Percentiles rank a stretch among this genome's conserved stretches.
phyloP scores from a whole-genome alignment of 352 stramenopile genomes.

The Globisporangium sylvaticum region DNA sequence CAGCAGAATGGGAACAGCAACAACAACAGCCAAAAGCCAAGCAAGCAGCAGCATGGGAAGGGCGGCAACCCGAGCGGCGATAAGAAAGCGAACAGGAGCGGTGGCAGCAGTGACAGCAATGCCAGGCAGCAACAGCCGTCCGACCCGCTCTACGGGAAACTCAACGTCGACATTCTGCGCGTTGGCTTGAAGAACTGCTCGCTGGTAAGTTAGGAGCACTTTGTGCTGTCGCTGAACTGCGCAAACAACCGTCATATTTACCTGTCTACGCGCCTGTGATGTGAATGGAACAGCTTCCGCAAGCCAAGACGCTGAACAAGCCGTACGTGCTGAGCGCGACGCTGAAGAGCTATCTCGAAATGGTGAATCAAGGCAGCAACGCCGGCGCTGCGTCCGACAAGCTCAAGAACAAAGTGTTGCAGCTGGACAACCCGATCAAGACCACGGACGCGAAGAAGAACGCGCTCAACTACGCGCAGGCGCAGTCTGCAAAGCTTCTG shows the following conservation, averaged over 20 bases:
- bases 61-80: neutral
- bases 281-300: constrained; percentile 19
- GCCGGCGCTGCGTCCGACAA: constrained; percentile 26
- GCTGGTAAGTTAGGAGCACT: constrained; percentile 28
- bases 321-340: constrained; percentile 25
- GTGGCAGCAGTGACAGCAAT: constrained; percentile 11
- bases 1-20: constrained; percentile 6
- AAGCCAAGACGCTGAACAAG: constrained; percentile 24
- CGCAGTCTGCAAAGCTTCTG: constrained; percentile 53
- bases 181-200: constrained; percentile 71
- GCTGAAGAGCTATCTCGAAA: constrained; percentile 41
- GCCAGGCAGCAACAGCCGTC: constrained; percentile 10
- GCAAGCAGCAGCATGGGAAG: constrained; percentile 5
- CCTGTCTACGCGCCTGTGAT: neutral
- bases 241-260: neutral
- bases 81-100: constrained; percentile 5
- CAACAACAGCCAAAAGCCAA: neutral
- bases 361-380: constrained; percentile 14
- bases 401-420: constrained; percentile 78
- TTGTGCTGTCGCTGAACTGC: neutral
- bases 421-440: constrained; percentile 72
- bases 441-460: constrained; percentile 26
- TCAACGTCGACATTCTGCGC: constrained; percentile 40
- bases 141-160: constrained; percentile 55
- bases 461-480: constrained; percentile 26